A percentile compares a stretch with the other conserved stretches of the same genome.
Evolutionary conservation across 1,139 yeast genomes (phyloP).

Genomic region (Zhuliangozyma parablackwelliae): DNA sequence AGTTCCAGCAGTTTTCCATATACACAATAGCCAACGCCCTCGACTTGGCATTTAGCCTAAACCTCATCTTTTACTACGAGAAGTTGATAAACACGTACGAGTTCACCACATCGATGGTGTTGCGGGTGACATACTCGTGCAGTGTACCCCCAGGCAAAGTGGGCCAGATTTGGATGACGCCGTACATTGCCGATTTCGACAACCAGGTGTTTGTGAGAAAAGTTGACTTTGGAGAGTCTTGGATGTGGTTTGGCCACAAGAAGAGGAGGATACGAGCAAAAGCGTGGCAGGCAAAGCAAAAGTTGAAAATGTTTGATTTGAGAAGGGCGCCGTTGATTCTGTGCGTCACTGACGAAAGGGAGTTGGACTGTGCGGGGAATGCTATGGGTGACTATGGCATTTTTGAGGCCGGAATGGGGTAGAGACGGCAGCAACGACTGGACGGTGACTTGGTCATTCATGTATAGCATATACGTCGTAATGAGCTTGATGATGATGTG

Average conservation of each 20-base stretch:
- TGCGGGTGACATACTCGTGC: constrained; percentile 9
- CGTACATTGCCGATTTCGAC: constrained; percentile 2
- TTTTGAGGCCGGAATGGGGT: no score
- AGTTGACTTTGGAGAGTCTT: no score
- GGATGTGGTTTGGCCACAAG: neutral
- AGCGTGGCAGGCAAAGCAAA: constrained; percentile 4
- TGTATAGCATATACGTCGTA: no score
- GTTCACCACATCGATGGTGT: constrained; percentile 6
- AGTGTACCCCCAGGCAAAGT: constrained; percentile 7
- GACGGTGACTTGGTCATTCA: no score
- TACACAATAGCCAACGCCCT: constrained; percentile 5
- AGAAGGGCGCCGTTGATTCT: constrained; percentile 7
- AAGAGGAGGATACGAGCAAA: constrained; percentile 1
- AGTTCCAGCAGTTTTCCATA: constrained; percentile 4
- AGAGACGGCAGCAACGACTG: no score
- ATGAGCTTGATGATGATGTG: no score
- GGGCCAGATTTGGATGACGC: constrained; percentile 11
- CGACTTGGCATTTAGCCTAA: constrained; percentile 7
- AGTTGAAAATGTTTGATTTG: constrained; percentile 7
- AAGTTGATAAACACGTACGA: constrained; percentile 6
- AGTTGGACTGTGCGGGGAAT: constrained; percentile 10
- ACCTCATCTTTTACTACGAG: constrained; percentile 9
- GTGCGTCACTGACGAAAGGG: constrained; percentile 9
- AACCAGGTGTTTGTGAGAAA: no score
- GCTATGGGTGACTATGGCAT: no score